Conservation (phyloP, 805 yeast genomes). For the Metschnikowia orientalis region DNA sequence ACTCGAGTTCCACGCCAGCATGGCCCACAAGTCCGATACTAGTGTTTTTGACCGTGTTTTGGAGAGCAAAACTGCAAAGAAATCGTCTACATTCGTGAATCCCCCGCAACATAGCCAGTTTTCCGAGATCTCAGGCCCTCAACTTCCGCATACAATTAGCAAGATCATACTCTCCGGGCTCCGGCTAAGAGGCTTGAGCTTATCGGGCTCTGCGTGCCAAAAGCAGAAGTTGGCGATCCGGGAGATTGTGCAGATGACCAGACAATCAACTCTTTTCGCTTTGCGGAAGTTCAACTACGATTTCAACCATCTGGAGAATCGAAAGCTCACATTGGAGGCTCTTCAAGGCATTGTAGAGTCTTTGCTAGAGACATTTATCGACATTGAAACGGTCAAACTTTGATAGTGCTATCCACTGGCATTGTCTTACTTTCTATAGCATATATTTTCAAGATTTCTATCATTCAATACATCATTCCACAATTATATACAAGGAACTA, state of each 20-base stretch:
- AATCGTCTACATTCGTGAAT: constrained; percentile 10
- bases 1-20: constrained; percentile 3
- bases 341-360: constrained; percentile 40
- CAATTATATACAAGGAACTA: background rate
- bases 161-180: constrained; percentile 39
- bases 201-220: constrained; percentile 16
- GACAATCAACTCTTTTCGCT: constrained; percentile 35
- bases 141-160: constrained; percentile 30
- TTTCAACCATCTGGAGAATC: constrained; percentile 16
- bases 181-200: constrained; percentile 37
- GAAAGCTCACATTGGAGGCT: constrained; percentile 21
- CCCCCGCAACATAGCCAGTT: constrained; percentile 11
- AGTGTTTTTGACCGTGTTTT: constrained; percentile 35
- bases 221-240: constrained; percentile 35
- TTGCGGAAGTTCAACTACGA: constrained; percentile 33
- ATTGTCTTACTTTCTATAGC: too few species aligned
- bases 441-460: too few species aligned
- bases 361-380: constrained; percentile 34
- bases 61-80: constrained; percentile 20
- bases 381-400: constrained; percentile 21
- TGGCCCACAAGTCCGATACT: constrained; percentile 14
- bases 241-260: constrained; percentile 41
- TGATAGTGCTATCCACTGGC: too few species aligned
- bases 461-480: background rate
- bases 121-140: constrained; percentile 25